Base-by-base conservation (phyloP, 768 basidiomycete species). In the Tubosaeta sp. region DNA sequence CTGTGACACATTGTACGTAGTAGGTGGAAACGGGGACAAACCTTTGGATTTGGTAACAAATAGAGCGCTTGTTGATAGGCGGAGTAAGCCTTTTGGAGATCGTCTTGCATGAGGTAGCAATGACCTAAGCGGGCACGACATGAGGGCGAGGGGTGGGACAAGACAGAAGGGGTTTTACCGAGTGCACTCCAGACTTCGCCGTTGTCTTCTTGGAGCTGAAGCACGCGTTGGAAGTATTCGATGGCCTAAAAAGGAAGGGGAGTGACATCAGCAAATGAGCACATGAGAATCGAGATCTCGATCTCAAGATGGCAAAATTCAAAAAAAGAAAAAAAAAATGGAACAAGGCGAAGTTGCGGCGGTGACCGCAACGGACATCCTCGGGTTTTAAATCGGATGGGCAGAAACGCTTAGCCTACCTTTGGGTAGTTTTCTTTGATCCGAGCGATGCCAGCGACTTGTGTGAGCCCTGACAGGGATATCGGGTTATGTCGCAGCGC, bases 41-140 rank as follows among this genome's bases (percentile, higher is more conserved):
- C 91, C 78, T 97, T 97, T 14, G 95, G 95, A 62, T 95, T 95
- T 3, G 92, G 92, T 34, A 99, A 82, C 57, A 95, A 80, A 69
- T 95, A 97, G 22, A 99, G 80, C 2, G 97, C 97, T 69, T 98
- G 95, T 72, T 99, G 95, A 71, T 99, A 99, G 14, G 97, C 95
- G 1, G 91, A 87, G 71, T 98, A 98, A 0, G 97, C 97, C 75
- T 95, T 97, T 74, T 95, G 94, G 43, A 99, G 82, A 74, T 98
- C 94, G 67, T 98, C 97, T 67, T 97, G 95, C 95, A 97, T 98
- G 54, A 99, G 84, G 71, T 95, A 94, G 71, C 95, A 98, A 63
- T 98, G 94, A 31, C 95, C 92, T 90, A 63, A 52, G 35, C 27
- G 41, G 42, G 43, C 50, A 44, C 57, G 46, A 50, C 46, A 55